Conservation (phyloP, 2,329 filamentous ascomycete species). For the Penicillium capsulatum region DNA sequence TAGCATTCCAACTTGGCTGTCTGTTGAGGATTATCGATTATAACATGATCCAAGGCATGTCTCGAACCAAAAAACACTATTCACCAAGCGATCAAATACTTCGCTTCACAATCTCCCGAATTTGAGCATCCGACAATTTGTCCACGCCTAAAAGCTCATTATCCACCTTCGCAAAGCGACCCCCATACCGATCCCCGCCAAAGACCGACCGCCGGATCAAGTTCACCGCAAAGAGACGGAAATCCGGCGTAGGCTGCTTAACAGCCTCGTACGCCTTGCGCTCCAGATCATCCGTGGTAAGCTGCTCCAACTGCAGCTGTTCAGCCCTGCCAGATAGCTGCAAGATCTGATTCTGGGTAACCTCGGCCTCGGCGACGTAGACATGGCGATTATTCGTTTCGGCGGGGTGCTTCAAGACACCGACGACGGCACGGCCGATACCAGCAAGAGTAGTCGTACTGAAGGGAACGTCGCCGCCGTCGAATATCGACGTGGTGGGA, state of each 20-base stretch:
- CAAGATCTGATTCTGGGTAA: slow-evolving; percentile 44
- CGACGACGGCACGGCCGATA: slow-evolving; percentile 49
- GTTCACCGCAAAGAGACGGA: slow-evolving; percentile 19
- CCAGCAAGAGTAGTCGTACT: slow-evolving; percentile 47
- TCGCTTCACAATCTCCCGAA: slow-evolving; percentile 16
- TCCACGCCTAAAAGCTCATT: slow-evolving; percentile 41
- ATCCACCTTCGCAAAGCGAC: slow-evolving; percentile 29
- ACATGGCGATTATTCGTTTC: slow-evolving; percentile 53
- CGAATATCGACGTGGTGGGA: slow-evolving; percentile 40
- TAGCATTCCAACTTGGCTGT: no score
- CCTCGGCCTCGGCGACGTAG: slow-evolving; percentile 43
- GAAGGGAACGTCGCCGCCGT: slow-evolving; percentile 50
- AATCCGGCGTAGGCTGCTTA: slow-evolving; percentile 26
- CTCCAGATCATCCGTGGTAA: slow-evolving; percentile 27
- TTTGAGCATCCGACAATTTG: slow-evolving; percentile 30
- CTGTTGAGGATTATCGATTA: no score
- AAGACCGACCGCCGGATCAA: slow-evolving; percentile 33
- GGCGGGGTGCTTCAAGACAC: slow-evolving; percentile 47
- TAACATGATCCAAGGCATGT: no score
- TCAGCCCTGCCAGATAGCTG: slow-evolving; percentile 25
- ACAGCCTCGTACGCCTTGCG: slow-evolving; percentile 29
- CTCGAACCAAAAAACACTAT: not conserved
- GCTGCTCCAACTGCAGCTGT: slow-evolving; percentile 22
- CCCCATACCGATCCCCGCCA: slow-evolving; percentile 29
- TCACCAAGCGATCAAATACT: not conserved